A percentile compares a stretch with the other conserved stretches of the same genome.
Conservation (phyloP, 306 rosid genomes). For the Trifolium dubium region DNA sequence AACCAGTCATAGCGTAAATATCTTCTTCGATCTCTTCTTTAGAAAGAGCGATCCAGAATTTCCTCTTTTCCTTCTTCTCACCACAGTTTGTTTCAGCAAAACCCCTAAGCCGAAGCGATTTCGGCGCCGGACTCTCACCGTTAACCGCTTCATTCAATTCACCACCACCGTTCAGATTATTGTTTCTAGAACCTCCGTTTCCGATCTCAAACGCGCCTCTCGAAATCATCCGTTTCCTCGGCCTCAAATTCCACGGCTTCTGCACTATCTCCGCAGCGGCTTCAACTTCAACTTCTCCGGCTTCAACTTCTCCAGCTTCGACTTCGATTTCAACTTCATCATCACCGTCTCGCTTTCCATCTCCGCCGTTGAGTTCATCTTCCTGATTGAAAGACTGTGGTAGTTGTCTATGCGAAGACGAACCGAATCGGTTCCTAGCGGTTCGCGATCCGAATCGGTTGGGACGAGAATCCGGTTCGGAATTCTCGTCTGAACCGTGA, state of each 20-base stretch:
- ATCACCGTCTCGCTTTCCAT: constrained; percentile 40
- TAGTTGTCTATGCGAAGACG: constrained; percentile 42
- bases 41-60: constrained; percentile 93
- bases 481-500: constrained; percentile 53
- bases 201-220: constrained; percentile 52
- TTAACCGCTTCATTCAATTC: constrained; percentile 56
- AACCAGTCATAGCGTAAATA: constrained; percentile 87
- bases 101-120: constrained; percentile 83
- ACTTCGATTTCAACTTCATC: constrained; percentile 42
- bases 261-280: constrained; percentile 38
- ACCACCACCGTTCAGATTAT: constrained; percentile 34
- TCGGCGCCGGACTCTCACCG: constrained; percentile 56
- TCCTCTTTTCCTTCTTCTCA: constrained; percentile 87
- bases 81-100: constrained; percentile 51
- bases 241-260: constrained; percentile 78
- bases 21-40: constrained; percentile 96
- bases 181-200: constrained; percentile 43
- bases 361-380: constrained; percentile 53
- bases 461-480: constrained; percentile 48
- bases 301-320: constrained; percentile 38
- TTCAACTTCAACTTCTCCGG: not conserved
- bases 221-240: constrained; percentile 60
- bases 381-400: constrained; percentile 37
- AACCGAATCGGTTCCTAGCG: constrained; percentile 60
- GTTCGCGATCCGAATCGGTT: constrained; percentile 66